phyloP scores from a whole-genome alignment of 768 basidiomycete species.

The Hygrocybe punicea region DNA sequence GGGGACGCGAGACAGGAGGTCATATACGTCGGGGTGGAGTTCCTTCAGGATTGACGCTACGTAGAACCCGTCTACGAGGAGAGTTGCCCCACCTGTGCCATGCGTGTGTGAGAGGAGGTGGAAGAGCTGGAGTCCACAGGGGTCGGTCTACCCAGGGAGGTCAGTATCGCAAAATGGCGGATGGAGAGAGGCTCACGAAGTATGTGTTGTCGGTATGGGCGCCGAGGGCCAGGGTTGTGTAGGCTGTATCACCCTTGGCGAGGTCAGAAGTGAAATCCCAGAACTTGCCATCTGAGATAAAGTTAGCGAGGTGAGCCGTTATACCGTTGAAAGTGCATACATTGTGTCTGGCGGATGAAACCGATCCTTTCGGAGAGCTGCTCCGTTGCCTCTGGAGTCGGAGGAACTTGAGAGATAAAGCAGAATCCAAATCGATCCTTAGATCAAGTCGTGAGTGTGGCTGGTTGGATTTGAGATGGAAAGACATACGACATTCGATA shows the following conservation, averaged over 20 bases:
- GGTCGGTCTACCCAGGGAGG: conserved; percentile 65
- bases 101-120: conserved; percentile 83
- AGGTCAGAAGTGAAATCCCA: conserved; percentile 97
- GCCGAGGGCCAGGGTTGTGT: conserved; percentile 81
- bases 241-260: conserved; percentile 89
- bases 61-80: conserved; percentile 97
- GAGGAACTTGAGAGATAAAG: conserved; percentile 77
- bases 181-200: conserved; percentile 43
- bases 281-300: conserved; percentile 77
- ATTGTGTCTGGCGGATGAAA: conserved; percentile 83
- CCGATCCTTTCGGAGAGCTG: conserved; percentile 70
- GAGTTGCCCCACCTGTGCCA: conserved; percentile 79
- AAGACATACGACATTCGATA: conserved; percentile 67
- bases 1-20: conserved; percentile 59
- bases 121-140: conserved; percentile 93
- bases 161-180: neutral
- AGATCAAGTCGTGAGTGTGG: neutral
- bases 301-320: neutral
- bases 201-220: conserved; percentile 74
- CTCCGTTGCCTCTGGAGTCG: conserved; percentile 82
- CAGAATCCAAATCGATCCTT: conserved; percentile 89
- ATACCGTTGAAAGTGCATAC: conserved; percentile 22
- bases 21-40: conserved; percentile 67
- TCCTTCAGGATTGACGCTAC: conserved; percentile 76
- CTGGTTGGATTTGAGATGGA: neutral